Base-by-base conservation (phyloP, 1,284 basidiomycete species). In the Phellopilus nigrolimitatus region DNA sequence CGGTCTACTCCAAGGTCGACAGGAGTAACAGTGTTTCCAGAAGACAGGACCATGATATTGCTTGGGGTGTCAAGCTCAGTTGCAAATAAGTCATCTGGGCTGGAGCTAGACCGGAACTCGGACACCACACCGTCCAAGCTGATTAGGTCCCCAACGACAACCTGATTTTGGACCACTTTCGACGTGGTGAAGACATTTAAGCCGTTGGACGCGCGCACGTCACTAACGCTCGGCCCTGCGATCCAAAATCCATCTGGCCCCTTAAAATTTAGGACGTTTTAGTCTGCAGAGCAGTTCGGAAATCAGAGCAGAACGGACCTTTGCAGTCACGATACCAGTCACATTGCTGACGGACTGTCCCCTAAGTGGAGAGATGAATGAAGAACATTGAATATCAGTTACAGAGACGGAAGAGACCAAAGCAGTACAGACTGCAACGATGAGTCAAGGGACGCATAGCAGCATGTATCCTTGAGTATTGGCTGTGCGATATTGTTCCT, bases 1-100 rank as follows among this genome's bases (percentile, higher is more conserved):
- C 78, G 69, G 58, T 82, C 78, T 42, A 67, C 64, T 4, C 80
- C 80, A n/a, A 84, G 70, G 24, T 82, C 63, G 6, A 73, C 53
- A 10, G 80, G 76, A 0, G 58, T 65, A 24, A 81, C 63, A 1
- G 68, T 60, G 59, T 81, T 75, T 54, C 70, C 71, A 3, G 69
- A 65, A 0, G 79, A 80, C 4, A 75, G 54, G 3, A 77, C 66
- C 0, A 56, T 62, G 55, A 83, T 69, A 49, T 73, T 67, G 17
- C 68, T 64, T 0, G 79, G 74, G 12, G 64, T 69, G 1, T 31
- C 38, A 19, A 84, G 62, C 59, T 83, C 78, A 3, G 79, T 82
- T 30, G 74, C 63, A 40, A 65, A 71, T 0, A 83, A 68, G 59
- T 80, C 68, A 58, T 76, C 73, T 3, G 71, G 68, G 3, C 61